Evolutionary conservation across 805 yeast species (phyloP).

Genomic region (Komagataella phaffii): DNA sequence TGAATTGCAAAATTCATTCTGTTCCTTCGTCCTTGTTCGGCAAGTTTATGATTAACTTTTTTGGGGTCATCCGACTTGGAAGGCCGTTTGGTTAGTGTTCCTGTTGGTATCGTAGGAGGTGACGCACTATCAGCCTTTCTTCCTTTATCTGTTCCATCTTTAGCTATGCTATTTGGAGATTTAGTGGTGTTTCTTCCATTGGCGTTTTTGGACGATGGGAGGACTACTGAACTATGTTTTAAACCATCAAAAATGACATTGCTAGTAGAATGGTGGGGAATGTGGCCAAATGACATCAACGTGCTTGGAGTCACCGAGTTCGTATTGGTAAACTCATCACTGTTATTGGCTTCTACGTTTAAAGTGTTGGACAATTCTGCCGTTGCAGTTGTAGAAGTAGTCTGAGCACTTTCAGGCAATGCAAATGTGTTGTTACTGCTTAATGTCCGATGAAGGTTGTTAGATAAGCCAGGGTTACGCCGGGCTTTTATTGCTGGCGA

Average conservation of each 20-base stretch:
- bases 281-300: conserved; percentile 13
- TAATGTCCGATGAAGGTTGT: conserved; percentile 2
- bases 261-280: conserved; percentile 3
- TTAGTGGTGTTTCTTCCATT: background rate
- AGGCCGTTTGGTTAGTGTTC: background rate
- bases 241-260: conserved; percentile 15
- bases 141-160: background rate
- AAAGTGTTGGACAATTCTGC: conserved; percentile 8
- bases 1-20: conserved; percentile 80
- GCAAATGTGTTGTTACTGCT: conserved; percentile 1
- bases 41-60: conserved; percentile 73
- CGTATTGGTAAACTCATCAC: conserved; percentile 3
- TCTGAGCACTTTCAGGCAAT: conserved; percentile 6
- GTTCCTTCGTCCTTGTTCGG: conserved; percentile 93
- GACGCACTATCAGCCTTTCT: background rate
- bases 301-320: conserved; percentile 17
- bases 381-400: conserved; percentile 12
- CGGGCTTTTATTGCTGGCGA: conserved; percentile 24
- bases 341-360: conserved; percentile 8
- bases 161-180: background rate
- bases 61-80: conserved; percentile 20
- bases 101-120: background rate
- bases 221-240: conserved; percentile 21
- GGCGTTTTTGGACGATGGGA: conserved; percentile 15
- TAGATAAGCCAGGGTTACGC: conserved; percentile 6